A percentile compares a stretch with the other conserved stretches of the same genome.
phyloP scores from a whole-genome alignment of 371 early-diverging fungal species.

The Mortierella sp. region DNA sequence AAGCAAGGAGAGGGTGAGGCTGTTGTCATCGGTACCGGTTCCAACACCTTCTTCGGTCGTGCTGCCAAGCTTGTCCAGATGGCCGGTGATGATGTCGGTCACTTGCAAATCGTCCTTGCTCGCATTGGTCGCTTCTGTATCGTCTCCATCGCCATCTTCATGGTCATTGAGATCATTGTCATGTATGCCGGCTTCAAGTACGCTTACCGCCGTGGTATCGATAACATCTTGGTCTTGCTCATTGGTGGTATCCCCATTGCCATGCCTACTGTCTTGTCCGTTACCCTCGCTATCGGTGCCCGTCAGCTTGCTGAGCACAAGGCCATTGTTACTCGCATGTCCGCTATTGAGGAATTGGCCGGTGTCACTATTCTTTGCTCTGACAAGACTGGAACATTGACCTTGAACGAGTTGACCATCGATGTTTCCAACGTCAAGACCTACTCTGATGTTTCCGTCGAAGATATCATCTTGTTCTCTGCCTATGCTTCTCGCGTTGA shows the following conservation, averaged over 20 bases:
- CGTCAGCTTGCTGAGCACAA: constrained; percentile 92
- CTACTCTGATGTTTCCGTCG: constrained; percentile 65
- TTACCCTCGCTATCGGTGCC: constrained; percentile 94
- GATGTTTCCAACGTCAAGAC: constrained; percentile 70
- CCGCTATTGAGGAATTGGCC: constrained; percentile 94
- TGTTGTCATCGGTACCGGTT: constrained; percentile 86
- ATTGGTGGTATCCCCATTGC: constrained; percentile 85
- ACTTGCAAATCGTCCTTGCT: constrained; percentile 87
- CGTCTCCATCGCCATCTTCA: constrained; percentile 69
- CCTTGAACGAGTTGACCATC: constrained; percentile 90
- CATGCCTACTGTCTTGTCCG: constrained; percentile 88
- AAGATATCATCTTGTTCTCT: constrained; percentile 68
- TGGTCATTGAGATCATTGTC: constrained; percentile 84
- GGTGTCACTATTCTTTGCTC: constrained; percentile 93
- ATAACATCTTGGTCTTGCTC: constrained; percentile 78
- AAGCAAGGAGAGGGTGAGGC: constrained; percentile 94
- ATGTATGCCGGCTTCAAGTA: constrained; percentile 83
- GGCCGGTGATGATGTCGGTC: constrained; percentile 87
- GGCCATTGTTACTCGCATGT: constrained; percentile 89
- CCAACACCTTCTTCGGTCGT: constrained; percentile 90
- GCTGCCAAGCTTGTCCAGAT: constrained; percentile 85
- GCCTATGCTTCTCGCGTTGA: constrained; percentile 75
- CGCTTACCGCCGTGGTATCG: constrained; percentile 73
- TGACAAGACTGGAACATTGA: constrained; percentile 97
- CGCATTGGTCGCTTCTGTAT: constrained; percentile 92